Evolutionary conservation across 345 rosid species (phyloP).

Genomic region (Combretum micranthum): DNA sequence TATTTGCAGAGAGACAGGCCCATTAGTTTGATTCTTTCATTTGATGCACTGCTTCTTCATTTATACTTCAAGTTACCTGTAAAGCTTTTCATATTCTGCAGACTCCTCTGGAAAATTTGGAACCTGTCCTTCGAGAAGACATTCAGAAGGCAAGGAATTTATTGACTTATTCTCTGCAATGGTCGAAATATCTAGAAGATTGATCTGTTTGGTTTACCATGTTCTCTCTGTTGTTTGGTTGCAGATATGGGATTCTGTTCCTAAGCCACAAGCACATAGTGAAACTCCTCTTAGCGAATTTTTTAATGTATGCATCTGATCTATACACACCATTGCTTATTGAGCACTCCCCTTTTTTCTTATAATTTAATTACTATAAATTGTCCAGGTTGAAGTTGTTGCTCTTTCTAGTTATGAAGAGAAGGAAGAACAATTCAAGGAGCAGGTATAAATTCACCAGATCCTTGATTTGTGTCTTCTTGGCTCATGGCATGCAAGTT

Average conservation of each 20-base stretch:
- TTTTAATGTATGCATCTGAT: conserved; percentile 51
- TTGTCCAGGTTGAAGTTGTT: conserved; percentile 65
- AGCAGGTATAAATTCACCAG: conserved; percentile 43
- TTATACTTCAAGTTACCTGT: too few relatives aligned
- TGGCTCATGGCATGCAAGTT: too few relatives aligned
- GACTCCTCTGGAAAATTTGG: conserved; percentile 75
- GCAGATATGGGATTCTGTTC: conserved; percentile 84
- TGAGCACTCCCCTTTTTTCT: neutral
- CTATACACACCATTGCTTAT: neutral
- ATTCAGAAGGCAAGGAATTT: conserved; percentile 48
- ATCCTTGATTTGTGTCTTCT: too few relatives aligned
- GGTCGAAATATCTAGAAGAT: too few relatives aligned
- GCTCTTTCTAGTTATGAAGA: conserved; percentile 76
- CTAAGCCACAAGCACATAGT: conserved; percentile 62
- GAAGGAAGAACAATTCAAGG: conserved; percentile 64
- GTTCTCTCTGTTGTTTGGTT: conserved; percentile 11
- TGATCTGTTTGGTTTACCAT: conserved; percentile 5
- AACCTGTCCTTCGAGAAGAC: conserved; percentile 62
- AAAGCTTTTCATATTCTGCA: conserved; percentile 10
- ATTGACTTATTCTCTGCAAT: neutral
- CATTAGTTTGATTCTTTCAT: conserved; percentile 2
- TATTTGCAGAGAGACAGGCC: neutral
- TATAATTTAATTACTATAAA: neutral
- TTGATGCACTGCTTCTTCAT: neutral
- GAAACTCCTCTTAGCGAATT: conserved; percentile 79